Percentiles rank a stretch among this genome's conserved stretches.
phyloP scores from a whole-genome alignment of 2,329 filamentous ascomycete species.

The Lojkania enalia region DNA sequence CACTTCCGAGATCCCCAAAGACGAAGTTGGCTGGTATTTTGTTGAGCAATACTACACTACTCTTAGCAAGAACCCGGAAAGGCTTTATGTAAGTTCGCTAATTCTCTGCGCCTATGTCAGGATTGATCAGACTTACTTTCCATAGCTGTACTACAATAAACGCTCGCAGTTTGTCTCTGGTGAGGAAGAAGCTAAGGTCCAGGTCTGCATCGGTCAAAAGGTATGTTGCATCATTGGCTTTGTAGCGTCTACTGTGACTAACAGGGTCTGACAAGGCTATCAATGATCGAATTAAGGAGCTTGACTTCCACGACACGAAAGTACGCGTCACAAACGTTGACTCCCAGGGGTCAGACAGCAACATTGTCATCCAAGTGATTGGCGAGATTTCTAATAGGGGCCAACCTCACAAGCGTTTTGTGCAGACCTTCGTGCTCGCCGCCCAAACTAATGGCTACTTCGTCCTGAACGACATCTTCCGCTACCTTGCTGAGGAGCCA shows the following conservation, averaged over 20 bases:
- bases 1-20: constrained; percentile 65
- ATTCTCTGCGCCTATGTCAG: neutral
- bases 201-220: constrained; percentile 83
- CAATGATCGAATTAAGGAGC: constrained; percentile 88
- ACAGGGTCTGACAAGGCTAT: constrained; percentile 66
- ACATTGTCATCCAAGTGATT: constrained; percentile 97
- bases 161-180: constrained; percentile 94
- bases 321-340: constrained; percentile 98
- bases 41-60: constrained; percentile 99
- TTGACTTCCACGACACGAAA: constrained; percentile 97
- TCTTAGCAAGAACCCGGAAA: constrained; percentile 89
- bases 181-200: constrained; percentile 83
- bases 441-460: constrained; percentile 97
- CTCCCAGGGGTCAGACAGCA: constrained; percentile 87
- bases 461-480: constrained; percentile 96
- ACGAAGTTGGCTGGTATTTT: constrained; percentile 99
- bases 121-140: constrained; percentile 14
- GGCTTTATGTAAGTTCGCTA: constrained; percentile 67
- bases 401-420: constrained; percentile 90
- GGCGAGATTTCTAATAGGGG: constrained; percentile 96
- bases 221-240: constrained; percentile 67
- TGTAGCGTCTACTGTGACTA: constrained; percentile 2
- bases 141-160: constrained; percentile 88
- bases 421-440: constrained; percentile 96
- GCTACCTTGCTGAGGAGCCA: constrained; percentile 83